Base-by-base conservation (phyloP, 345 rosid species). In the Arabis alpina region DNA sequence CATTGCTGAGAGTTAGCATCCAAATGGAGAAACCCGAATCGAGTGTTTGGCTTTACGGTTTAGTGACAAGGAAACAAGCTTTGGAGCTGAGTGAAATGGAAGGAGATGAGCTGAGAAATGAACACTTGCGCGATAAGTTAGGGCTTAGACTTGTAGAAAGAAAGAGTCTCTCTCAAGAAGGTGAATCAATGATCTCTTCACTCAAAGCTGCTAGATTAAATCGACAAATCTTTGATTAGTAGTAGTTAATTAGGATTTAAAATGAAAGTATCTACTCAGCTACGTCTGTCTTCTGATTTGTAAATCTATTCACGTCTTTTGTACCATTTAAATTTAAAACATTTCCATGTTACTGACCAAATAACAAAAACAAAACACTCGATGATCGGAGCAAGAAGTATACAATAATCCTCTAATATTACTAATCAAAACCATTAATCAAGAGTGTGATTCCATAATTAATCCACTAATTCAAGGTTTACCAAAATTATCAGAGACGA, bases 61-160 rank as follows among this genome's bases (percentile, higher is more conserved):
- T 85, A 80, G 65, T 85, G 54, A 80, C 85, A 4, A 82, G 81
- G 83, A 85, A 66, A 56, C 92, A 82, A 30, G 85, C 82, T 9
- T 10, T 72, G 32, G 85, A 85, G 73, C 81, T 85, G 48, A 63
- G 86, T 13, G 83, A 82, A 80, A 11, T 77, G 39, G 82, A 82
- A 16, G 82, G 68, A 49, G 96, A 90, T 72, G 77, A 64, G 28
- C 47, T 64, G 64, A 84, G 91, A 70, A 74, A 80, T 75, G 82
- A 77, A 34, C 52, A 53, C 65, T 70, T 90, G 64, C 76, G 71
- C 10, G 45, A 59, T 5, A 47, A 73, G 39, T 83, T 82, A 64
- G 78, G 81, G 64, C 70, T 80, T 42, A 61, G 55, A 45, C 65
- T 74, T 51, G 82, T 84, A 10, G 86, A 82, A 5, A 78, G 83